These are phyloP conservation scores for Salix brachista DNA, from an alignment of 345 rosid genomes.

Conservation along the genomic window DNA sequence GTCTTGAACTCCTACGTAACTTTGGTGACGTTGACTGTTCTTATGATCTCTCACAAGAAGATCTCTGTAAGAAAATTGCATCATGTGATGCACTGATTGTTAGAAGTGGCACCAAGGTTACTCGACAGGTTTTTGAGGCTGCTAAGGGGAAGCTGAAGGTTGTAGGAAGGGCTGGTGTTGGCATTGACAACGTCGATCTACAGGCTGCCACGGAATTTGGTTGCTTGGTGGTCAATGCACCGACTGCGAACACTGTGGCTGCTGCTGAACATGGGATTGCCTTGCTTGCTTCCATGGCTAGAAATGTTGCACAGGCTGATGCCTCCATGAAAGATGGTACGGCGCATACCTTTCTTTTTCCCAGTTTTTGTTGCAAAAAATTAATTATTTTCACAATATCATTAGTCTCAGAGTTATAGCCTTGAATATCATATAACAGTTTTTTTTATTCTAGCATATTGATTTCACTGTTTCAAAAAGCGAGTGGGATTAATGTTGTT, in stretches of 20 bases:
- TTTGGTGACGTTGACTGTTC: constrained; percentile 64
- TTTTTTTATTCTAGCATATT: too few relatives aligned
- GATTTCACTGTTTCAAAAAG: too few relatives aligned
- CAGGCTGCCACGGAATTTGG: constrained; percentile 85
- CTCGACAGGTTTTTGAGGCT: constrained; percentile 68
- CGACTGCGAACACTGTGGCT: constrained; percentile 78
- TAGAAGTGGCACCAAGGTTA: constrained; percentile 87
- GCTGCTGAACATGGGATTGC: constrained; percentile 86
- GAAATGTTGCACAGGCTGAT: constrained; percentile 75
- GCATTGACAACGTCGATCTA: constrained; percentile 81
- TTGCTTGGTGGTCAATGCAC: constrained; percentile 77
- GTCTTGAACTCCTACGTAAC: constrained; percentile 47
- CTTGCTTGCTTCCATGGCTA: constrained; percentile 68
- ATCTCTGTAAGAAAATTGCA: constrained; percentile 50
- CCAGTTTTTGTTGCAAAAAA: neutral
- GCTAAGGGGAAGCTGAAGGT: constrained; percentile 68
- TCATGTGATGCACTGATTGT: constrained; percentile 70
- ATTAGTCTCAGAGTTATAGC: too few relatives aligned
- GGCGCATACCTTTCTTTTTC: constrained; percentile 28
- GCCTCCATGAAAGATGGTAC: constrained; percentile 88
- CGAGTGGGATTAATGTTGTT: too few relatives aligned
- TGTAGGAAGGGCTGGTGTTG: constrained; percentile 85
- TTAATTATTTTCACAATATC: neutral
- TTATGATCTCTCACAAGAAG: constrained; percentile 55
- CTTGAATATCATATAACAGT: too few relatives aligned